Evolutionary conservation across 768 basidiomycete genomes (phyloP), one percentile per base, ranked within the genome.

Genomic region (Steccherinum ochraceum): DNA sequence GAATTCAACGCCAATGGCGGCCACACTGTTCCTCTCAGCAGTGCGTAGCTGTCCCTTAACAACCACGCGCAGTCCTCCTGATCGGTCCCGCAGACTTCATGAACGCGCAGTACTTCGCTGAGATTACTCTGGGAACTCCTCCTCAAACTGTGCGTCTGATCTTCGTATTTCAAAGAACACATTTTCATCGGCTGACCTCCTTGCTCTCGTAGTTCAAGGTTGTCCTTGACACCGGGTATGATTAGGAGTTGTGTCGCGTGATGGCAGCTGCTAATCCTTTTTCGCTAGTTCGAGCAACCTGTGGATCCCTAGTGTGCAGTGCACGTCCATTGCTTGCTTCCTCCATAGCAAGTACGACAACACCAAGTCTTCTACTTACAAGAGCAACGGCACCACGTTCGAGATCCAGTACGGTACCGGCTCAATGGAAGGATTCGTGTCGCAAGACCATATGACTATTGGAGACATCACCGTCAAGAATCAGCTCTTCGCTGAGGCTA

Each of bases 61-160:
- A 42, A 24, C 20, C 46, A 27, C 20, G 19, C 30, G 12, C 35
- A n/a, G 23, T 46, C 30, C 45, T 45, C 53, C 43, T 54, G 39
- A 57, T 51, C 44, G 43, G 56, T 49, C 51, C 26, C 48, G 19
- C 41, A 96, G 94, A 97, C 75, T 98, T 91, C 72, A 83, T 94
- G 84, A 98, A 98, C 66, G 94, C 96, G 27, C 94, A 99, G 67
- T 98, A 99, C 71, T 99, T 79, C 65, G 79, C 93, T 18, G 88
- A 93, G 55, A 95, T 98, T 53, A 64, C 74, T 1, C 66, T 97
- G 49, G 95, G 95, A 13, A 78, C 74, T 0, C 95, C 95, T 19
- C 78, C 92, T 27, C 95, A 98, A 68, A 71, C 62, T 3, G 86
- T 88, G 66, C 64, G 83, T 70, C 18, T 21, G 40, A 16, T 26